Evolutionary conservation across 2,329 filamentous ascomycete genomes (phyloP).

Genomic region (Mariannaea sp.): DNA sequence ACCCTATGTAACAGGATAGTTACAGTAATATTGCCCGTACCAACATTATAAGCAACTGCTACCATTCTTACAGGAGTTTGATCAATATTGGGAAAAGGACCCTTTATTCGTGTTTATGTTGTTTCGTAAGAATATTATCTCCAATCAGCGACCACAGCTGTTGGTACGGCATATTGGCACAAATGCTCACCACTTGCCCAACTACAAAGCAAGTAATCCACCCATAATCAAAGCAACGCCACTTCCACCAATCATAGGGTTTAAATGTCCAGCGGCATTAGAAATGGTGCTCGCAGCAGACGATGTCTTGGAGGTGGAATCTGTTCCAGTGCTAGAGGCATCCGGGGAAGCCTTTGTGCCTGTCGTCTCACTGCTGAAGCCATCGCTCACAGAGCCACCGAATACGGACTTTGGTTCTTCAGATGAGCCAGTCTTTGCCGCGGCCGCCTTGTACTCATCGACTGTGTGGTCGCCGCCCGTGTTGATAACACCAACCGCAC

Average conservation of each 20-base stretch:
- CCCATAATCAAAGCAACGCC: background rate
- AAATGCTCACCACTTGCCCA: no score
- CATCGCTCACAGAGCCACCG: slow-evolving; percentile 18
- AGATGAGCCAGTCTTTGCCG: slow-evolving; percentile 13
- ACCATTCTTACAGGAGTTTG: no score
- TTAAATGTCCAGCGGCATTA: background rate
- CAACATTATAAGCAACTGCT: no score
- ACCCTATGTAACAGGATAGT: no score
- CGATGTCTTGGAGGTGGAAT: background rate
- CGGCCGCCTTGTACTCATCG: slow-evolving; percentile 20
- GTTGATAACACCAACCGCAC: slow-evolving; percentile 42
- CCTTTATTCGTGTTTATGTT: no score
- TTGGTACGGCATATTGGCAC: no score
- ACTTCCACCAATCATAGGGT: background rate
- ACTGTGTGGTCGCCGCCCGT: slow-evolving; percentile 25
- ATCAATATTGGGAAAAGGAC: no score
- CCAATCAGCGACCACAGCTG: no score
- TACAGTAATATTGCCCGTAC: no score
- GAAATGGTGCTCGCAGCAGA: background rate
- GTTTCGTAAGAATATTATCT: no score
- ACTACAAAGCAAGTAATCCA: slow-evolving; percentile 5
- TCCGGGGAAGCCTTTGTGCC: no score
- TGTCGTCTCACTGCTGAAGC: background rate
- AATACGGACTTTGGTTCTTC: slow-evolving; percentile 16
- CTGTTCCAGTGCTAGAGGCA: no score